Percentiles rank a stretch among this genome's conserved stretches.
Conservation (phyloP, 441 rosid genomes). For the Gossypium trilobum region DNA sequence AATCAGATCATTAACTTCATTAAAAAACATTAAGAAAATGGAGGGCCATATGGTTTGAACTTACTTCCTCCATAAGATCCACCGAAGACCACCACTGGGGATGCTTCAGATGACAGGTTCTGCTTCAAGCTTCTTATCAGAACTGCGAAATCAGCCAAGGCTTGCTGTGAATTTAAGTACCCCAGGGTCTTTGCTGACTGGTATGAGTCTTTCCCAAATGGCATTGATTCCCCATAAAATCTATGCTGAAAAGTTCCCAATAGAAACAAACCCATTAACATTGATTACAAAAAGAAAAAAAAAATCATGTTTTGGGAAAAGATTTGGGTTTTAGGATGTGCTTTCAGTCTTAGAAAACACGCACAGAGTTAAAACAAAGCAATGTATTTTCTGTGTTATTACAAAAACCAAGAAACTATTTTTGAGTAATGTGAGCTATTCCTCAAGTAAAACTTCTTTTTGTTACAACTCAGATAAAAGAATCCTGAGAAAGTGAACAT, state of each 20-base stretch:
- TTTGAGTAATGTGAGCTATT: not conserved
- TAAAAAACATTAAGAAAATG: not conserved
- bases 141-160: constrained; percentile 64
- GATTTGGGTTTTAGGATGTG: not conserved
- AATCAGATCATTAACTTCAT: not conserved
- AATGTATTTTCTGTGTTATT: not conserved
- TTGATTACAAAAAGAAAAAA: not conserved
- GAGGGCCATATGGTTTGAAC: constrained; percentile 1
- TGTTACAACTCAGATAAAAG: not conserved
- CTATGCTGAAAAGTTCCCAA: constrained; percentile 42
- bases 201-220: constrained; percentile 50
- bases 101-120: constrained; percentile 54
- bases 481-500: not conserved
- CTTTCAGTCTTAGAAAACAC: not conserved
- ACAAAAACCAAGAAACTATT: not conserved
- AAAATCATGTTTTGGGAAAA: not conserved
- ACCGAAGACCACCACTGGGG: constrained; percentile 76
- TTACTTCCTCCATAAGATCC: constrained; percentile 85
- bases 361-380: not conserved
- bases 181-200: constrained; percentile 50
- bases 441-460: no score
- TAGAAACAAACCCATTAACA: constrained; percentile 8
- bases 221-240: constrained; percentile 58
- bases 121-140: constrained; percentile 60
- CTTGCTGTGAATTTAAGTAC: constrained; percentile 67